phyloP scores from a whole-genome alignment of 768 basidiomycete species.

The Suillus occidentalis region DNA sequence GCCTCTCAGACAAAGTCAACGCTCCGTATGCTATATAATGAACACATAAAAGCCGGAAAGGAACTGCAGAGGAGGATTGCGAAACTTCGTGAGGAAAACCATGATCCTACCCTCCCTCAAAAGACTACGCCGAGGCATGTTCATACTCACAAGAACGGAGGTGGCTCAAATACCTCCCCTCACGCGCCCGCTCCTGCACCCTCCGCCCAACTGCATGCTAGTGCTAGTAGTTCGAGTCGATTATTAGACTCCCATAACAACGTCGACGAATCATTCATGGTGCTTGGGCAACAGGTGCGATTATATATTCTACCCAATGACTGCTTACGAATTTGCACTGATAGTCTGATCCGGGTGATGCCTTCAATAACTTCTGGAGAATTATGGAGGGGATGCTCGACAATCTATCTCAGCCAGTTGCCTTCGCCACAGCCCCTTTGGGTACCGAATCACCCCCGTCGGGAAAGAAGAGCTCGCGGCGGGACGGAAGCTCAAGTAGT shows the following conservation, averaged over 20 bases:
- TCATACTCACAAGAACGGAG: conserved; percentile 24
- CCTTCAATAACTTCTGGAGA: conserved; percentile 88
- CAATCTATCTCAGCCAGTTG: conserved; percentile 76
- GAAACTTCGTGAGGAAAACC: conserved; percentile 71
- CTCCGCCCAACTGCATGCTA: conserved; percentile 48
- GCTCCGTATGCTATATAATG: conserved; percentile 69
- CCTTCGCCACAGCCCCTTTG: conserved; percentile 80
- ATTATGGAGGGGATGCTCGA: conserved; percentile 86
- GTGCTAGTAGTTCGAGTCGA: conserved; percentile 33
- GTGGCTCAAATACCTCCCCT: conserved; percentile 17
- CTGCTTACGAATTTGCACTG: conserved; percentile 10
- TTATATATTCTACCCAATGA: conserved; percentile 6
- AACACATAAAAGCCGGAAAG: conserved; percentile 68
- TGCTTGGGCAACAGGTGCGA: conserved; percentile 75
- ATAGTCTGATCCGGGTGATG: conserved; percentile 80
- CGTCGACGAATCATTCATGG: conserved; percentile 88
- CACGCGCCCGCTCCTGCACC: conserved; percentile 34
- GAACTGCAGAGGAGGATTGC: conserved; percentile 73
- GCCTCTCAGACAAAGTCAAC: conserved; percentile 69
- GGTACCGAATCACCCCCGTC: conserved; percentile 37
- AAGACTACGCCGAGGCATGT: conserved; percentile 38
- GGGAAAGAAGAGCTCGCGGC: conserved; percentile 30
- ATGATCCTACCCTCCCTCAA: conserved; percentile 74
- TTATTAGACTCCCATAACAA: conserved; percentile 56
- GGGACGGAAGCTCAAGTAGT: conserved; percentile 58